A percentile compares a stretch with the other conserved stretches of the same genome.
Conservation (phyloP, 495 filamentous ascomycete genomes). For the Trypethelium eluteriae region DNA sequence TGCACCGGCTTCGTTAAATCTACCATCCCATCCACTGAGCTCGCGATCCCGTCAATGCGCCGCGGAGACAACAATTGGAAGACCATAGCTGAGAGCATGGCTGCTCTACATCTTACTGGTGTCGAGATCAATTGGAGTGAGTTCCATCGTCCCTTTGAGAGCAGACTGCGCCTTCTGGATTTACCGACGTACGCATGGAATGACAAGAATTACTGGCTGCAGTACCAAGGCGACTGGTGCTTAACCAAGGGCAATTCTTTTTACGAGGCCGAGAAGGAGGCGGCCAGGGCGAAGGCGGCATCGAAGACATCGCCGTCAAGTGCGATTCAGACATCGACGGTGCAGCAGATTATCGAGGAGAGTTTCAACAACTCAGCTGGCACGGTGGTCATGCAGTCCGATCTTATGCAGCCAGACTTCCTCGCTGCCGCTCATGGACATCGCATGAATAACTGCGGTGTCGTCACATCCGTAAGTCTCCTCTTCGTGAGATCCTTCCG, state of each 20-base stretch:
- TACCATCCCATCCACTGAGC: slow-evolving; percentile 1
- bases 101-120: slow-evolving; percentile 17
- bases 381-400: slow-evolving; percentile 28
- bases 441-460: slow-evolving; percentile 37
- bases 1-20: slow-evolving; percentile 27
- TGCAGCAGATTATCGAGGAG: slow-evolving; percentile 28
- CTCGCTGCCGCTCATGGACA: slow-evolving; percentile 31
- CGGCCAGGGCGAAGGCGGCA: neutral
- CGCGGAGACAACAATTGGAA: slow-evolving; percentile 19
- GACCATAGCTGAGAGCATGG: slow-evolving; percentile 12
- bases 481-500: neutral
- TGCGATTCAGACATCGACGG: slow-evolving; percentile 18
- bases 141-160: slow-evolving; percentile 22
- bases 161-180: slow-evolving; percentile 13
- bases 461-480: slow-evolving; percentile 36
- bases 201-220: slow-evolving; percentile 75
- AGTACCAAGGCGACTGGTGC: slow-evolving; percentile 43
- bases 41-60: slow-evolving; percentile 9
- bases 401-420: slow-evolving; percentile 36
- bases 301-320: neutral
- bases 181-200: slow-evolving; percentile 77
- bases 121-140: slow-evolving; percentile 22
- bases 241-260: slow-evolving; percentile 5
- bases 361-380: slow-evolving; percentile 19
- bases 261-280: slow-evolving; percentile 18